Base-by-base conservation (phyloP, 2,329 filamentous ascomycete species). In the Ilyonectria robusta region DNA sequence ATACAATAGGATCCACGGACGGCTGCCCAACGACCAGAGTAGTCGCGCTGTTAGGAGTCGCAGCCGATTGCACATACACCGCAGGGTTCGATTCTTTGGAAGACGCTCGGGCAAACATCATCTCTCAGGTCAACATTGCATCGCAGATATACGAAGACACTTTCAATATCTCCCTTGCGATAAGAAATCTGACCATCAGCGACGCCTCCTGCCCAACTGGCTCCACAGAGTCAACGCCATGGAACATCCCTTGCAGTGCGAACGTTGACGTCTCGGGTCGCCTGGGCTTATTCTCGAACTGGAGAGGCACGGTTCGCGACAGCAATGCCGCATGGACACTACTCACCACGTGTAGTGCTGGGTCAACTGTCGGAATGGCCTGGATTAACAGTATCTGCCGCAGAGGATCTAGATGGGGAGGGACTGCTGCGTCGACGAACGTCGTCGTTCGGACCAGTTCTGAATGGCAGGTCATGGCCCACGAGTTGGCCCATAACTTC, bases 1-100 rank as follows among this genome's bases (percentile, higher is more conserved):
- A 26, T 26, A 26, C 26, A 26, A 33, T 33, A 9, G 31, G 31
- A 9, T 33, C 31, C 11, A 33, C 31, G 8, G 8, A 33, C 8
- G 31, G 31, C 8, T 33, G 31, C 9, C 31, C 31, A 2, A 33
- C 8, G 8, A 9, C 31, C 8, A 33, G 31, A 4, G 11, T 33
- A 11, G 31, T 33, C 8, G 31, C 31, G 2, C 31, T 33, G 31
- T 33, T 33, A 11, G 31, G 31, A 33, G 88, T 97, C 29, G 94
- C 93, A 6, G 94, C 93, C 1, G 94, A 97, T 79, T 97, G 94
- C 83, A 91, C 89, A 10, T 97, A 97, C 76, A 93, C 91, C 21
- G 84, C 83, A 3, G 84, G 85, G 6, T 95, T 97, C 79, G 86
- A 88, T 59, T 87, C 85, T 17, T 86, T 87, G 47, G 83, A 88